Conservation (phyloP, 805 yeast genomes). For the Kregervanrija fluxuum region DNA sequence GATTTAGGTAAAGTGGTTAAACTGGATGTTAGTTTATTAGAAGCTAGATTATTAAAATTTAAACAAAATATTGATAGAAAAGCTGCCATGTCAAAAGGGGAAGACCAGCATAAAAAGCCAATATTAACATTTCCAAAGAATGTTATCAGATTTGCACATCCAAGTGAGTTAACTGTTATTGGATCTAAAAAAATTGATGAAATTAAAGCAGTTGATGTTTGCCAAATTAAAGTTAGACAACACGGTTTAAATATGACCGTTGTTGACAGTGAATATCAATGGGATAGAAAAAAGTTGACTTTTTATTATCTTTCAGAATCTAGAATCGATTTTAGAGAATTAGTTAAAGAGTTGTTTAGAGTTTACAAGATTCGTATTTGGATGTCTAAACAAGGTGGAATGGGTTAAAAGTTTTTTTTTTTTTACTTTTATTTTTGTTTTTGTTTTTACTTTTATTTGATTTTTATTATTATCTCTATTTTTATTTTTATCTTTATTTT, state of each 20-base stretch:
- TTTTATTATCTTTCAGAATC: conserved; percentile 59
- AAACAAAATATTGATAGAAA: conserved; percentile 67
- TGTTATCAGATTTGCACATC: conserved; percentile 54
- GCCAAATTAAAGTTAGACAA: conserved; percentile 50
- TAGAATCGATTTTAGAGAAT: conserved; percentile 71
- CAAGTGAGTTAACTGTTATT: conserved; percentile 53
- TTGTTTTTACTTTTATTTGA: neutral
- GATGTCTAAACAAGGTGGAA: conserved; percentile 52
- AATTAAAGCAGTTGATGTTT: conserved; percentile 55
- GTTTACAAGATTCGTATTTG: conserved; percentile 76
- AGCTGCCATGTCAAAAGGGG: conserved; percentile 36
- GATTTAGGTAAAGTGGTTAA: conserved; percentile 65
- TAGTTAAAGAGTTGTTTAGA: conserved; percentile 67
- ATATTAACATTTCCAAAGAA: conserved; percentile 63
- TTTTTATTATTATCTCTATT: neutral
- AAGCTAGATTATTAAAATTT: conserved; percentile 60
- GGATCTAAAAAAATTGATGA: conserved; percentile 58
- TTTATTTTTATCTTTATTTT: neutral
- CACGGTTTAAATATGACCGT: conserved; percentile 48
- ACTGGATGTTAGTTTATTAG: conserved; percentile 51
- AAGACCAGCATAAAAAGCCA: conserved; percentile 26
- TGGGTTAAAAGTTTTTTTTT: conserved; percentile 1
- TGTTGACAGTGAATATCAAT: conserved; percentile 77
- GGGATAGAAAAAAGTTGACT: conserved; percentile 75
- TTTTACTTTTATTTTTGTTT: neutral